These are phyloP conservation scores for Eimeria mitis DNA, from an alignment of 169 alveolate species.

Conservation along the genomic window DNA sequence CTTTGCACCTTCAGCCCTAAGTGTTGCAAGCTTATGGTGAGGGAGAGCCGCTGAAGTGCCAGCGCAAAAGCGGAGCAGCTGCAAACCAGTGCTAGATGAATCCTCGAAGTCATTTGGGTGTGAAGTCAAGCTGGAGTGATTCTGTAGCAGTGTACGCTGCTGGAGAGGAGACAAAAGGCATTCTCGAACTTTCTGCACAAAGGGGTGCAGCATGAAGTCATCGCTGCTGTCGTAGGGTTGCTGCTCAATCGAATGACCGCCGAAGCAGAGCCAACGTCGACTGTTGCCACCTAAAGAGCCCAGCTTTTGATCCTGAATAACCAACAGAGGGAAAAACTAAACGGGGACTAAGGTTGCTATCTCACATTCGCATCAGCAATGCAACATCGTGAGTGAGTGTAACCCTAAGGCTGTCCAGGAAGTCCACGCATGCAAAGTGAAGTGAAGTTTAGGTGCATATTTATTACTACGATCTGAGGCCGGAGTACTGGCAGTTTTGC, in stretches of 20 bases:
- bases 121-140: background rate
- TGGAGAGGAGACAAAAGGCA: slow-evolving; percentile 55
- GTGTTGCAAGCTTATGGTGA: slow-evolving; percentile 67
- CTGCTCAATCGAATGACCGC: slow-evolving; percentile 59
- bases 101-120: background rate
- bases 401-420: background rate
- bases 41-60: slow-evolving; percentile 73
- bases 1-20: slow-evolving; percentile 58
- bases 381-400: background rate
- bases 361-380: background rate
- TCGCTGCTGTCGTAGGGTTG: slow-evolving; percentile 75
- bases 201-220: slow-evolving; percentile 65
- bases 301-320: slow-evolving; percentile 17
- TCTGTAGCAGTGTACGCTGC: slow-evolving; percentile 27
- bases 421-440: background rate
- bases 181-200: slow-evolving; percentile 56
- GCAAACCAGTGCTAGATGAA: slow-evolving; percentile 4
- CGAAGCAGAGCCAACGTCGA: slow-evolving; percentile 7
- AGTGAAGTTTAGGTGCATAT: background rate
- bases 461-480: background rate
- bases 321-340: background rate
- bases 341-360: background rate
- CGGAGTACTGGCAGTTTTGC: background rate
- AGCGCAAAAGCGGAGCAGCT: slow-evolving; percentile 59
- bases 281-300: slow-evolving; percentile 11